phyloP scores from a whole-genome alignment of 108 stramenopile species.

The Discostella pseudostelligera region DNA sequence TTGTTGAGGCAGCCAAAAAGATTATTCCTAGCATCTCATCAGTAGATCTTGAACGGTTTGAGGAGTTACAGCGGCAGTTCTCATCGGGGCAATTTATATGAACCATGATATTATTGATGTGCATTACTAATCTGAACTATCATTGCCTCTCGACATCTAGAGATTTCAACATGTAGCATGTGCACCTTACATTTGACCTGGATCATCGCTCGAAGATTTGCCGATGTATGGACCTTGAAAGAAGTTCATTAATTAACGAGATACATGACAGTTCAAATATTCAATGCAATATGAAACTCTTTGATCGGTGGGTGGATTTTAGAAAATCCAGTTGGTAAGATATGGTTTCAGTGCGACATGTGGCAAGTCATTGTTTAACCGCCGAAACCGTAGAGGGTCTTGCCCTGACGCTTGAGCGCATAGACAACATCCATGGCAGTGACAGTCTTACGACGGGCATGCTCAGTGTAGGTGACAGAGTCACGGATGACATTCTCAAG shows the following conservation, averaged over 20 bases:
- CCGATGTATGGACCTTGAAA: no score
- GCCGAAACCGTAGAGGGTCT: conserved; percentile 3
- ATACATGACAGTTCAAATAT: no score
- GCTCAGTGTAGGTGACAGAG: conserved; percentile 89
- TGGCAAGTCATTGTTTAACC: neutral
- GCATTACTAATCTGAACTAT: no score
- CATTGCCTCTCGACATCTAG: no score
- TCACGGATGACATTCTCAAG: conserved; percentile 89
- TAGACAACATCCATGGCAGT: conserved; percentile 95
- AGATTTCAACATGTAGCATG: no score
- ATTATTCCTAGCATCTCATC: conserved; percentile 69
- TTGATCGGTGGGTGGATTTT: no score
- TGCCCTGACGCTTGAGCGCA: conserved; percentile 37
- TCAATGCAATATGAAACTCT: neutral
- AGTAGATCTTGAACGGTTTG: conserved; percentile 65
- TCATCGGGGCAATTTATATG: conserved; percentile 22
- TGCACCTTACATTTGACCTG: no score
- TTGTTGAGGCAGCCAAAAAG: conserved; percentile 61
- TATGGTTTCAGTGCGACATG: no score
- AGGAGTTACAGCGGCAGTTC: conserved; percentile 56
- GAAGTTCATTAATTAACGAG: no score
- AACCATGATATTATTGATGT: no score
- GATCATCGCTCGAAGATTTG: no score
- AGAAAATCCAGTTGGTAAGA: no score
- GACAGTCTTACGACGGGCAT: conserved; percentile 91